These are phyloP conservation scores for Annulohypoxylon maeteangense DNA, from an alignment of 495 filamentous ascomycete genomes.

Conservation along the genomic window DNA sequence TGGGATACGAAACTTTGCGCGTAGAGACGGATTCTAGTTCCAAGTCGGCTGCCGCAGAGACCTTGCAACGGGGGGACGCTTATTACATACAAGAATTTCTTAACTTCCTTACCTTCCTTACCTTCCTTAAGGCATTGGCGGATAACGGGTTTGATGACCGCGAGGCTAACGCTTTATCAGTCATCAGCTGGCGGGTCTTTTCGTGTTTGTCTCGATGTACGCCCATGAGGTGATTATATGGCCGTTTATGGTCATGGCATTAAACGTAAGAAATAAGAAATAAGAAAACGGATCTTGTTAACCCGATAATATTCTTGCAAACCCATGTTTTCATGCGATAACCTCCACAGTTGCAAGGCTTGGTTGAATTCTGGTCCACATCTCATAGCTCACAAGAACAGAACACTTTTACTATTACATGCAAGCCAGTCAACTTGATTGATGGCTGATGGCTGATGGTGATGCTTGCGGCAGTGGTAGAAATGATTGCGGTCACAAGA, in stretches of 20 bases:
- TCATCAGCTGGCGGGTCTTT: conserved; percentile 12
- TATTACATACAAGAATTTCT: conserved; percentile 17
- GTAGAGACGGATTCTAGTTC: conserved; percentile 16
- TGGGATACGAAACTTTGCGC: conserved; percentile 44
- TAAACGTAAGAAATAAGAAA: no score
- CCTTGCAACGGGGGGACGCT: background rate
- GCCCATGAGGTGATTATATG: conserved; percentile 6
- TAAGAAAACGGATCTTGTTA: conserved; percentile 4
- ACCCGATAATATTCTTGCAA: conserved; percentile 20
- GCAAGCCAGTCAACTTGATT: background rate
- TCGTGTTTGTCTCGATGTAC: conserved; percentile 12
- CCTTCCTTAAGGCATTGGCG: conserved; percentile 15
- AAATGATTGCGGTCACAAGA: conserved; percentile 37
- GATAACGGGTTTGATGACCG: conserved; percentile 20
- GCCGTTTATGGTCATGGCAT: no score
- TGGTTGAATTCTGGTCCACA: conserved; percentile 20
- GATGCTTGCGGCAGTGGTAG: conserved; percentile 26
- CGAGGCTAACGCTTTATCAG: conserved; percentile 23
- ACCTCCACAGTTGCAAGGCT: conserved; percentile 21
- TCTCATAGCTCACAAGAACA: conserved; percentile 8
- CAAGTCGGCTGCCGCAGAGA: conserved; percentile 26
- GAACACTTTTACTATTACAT: conserved; percentile 5
- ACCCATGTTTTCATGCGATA: conserved; percentile 16
- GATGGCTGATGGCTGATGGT: background rate
- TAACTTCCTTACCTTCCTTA: background rate